Conservation (phyloP, 768 basidiomycete species). For the Serpula lacrymans region DNA sequence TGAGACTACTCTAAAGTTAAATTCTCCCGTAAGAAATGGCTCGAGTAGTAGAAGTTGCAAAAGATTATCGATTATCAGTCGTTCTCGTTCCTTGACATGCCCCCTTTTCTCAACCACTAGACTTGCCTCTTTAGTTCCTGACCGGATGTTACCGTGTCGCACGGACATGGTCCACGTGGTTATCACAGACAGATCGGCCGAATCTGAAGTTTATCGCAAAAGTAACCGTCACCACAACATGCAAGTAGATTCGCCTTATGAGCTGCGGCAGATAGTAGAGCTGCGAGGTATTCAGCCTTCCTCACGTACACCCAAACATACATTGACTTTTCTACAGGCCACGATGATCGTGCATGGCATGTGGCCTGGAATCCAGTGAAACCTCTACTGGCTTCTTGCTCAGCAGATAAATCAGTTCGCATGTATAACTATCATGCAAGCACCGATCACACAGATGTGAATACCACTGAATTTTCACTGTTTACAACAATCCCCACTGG, state of each 20-base stretch:
- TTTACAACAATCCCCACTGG: constrained; percentile 73
- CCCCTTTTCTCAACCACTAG: too few relatives aligned
- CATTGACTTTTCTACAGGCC: constrained; percentile 39
- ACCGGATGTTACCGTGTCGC: too few relatives aligned
- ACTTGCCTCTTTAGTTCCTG: too few relatives aligned
- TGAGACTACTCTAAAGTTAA: too few relatives aligned
- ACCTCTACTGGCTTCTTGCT: constrained; percentile 87
- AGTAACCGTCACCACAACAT: too few relatives aligned
- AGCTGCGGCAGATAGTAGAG: constrained; percentile 18
- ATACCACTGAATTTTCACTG: constrained; percentile 42
- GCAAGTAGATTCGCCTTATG: constrained; percentile 14
- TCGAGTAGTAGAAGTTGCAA: too few relatives aligned
- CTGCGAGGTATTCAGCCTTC: constrained; percentile 17
- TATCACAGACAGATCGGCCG: too few relatives aligned
- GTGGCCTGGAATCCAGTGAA: constrained; percentile 85
- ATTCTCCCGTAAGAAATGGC: too few relatives aligned
- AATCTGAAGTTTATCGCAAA: too few relatives aligned
- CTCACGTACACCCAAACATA: background rate
- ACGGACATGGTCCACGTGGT: too few relatives aligned
- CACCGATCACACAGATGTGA: constrained; percentile 20
- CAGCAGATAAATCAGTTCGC: constrained; percentile 88
- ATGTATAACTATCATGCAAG: constrained; percentile 63
- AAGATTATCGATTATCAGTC: too few relatives aligned
- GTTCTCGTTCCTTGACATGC: too few relatives aligned
- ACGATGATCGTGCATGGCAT: constrained; percentile 84